Base-by-base conservation (phyloP, 2,329 filamentous ascomycete species). In the Fusarium pseudonygamai region DNA sequence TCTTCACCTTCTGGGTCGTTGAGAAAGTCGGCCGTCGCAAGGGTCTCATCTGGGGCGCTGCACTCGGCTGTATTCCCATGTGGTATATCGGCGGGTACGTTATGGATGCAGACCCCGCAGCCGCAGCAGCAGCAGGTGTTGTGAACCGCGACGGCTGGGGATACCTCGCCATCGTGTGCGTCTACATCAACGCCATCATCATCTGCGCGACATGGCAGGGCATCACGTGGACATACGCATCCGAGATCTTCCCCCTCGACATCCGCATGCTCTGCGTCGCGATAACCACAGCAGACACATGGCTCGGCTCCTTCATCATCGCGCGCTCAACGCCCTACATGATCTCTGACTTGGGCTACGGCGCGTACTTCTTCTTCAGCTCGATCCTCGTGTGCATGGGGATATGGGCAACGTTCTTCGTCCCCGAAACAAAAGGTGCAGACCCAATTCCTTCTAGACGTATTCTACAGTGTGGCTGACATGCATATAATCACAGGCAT, bases 291-390 rank as follows among this genome's bases (percentile, higher is more conserved):
- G 80, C 80, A 1, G 80, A 79, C 30, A 80, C 80, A 6, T 84
- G 83, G 83, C 73, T 84, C 24, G 81, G 81, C 14, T 82, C 80
- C 5, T 84, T 84, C 66, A 77, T 84, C 75, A 82, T 84, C 47
- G 82, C 82, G 6, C 78, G 82, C 32, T 79, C 81, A 28, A 83
- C 81, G 0, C 83, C 83, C 0, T 83, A 83, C 64, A 85, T 85
- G 83, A 81, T 84, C 22, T 82, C 79, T 1, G 76, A 78, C 9
- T 77, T 85, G 2, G 81, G 82, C 2, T 88, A 86, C 69, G 87
- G 87, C 13, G 86, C 86, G 1, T 89, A 87, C 75, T 85, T 89
- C 64, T 85, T 88, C 78, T 89, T 88, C 70, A 86, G 84, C 7
- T 79, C 82, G 0, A 80, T 87, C 34, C 61, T 87, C 55, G 79